Conservation (phyloP, 2,329 filamentous ascomycete genomes). For the Piedraia hortae region DNA sequence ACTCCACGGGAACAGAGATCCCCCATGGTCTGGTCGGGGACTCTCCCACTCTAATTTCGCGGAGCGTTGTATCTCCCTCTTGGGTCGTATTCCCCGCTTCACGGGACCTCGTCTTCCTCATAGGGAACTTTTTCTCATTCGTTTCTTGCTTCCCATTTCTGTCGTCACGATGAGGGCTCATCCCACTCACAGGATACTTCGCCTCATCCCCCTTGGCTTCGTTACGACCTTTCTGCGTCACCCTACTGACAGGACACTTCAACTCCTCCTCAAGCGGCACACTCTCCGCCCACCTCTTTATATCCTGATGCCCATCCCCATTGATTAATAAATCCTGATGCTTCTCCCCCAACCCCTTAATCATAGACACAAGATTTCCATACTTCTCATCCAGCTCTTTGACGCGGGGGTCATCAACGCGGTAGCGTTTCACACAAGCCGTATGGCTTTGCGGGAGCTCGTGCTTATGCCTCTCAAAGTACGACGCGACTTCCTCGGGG, state of each 20-base stretch:
- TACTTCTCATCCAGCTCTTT: constrained; percentile 83
- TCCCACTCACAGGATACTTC: too few relatives aligned
- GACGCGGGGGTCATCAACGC: constrained; percentile 62
- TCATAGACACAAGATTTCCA: constrained; percentile 77
- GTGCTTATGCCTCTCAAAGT: constrained; percentile 87
- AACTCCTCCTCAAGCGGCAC: constrained; percentile 1
- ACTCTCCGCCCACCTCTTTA: too few relatives aligned
- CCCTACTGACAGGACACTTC: too few relatives aligned
- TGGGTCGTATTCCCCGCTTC: constrained; percentile 1
- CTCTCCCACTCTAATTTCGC: constrained; percentile 79
- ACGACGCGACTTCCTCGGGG: constrained; percentile 74
- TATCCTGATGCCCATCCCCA: constrained; percentile 14
- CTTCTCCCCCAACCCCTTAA: constrained; percentile 62
- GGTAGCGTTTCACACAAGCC: constrained; percentile 70
- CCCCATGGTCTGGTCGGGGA: constrained; percentile 85
- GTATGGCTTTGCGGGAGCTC: constrained; percentile 83
- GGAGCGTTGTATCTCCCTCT: constrained; percentile 26
- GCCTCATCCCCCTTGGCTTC: not conserved
- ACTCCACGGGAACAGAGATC: constrained; percentile 44
- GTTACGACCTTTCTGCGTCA: too few relatives aligned
- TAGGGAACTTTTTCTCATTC: too few relatives aligned
- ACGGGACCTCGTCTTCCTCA: too few relatives aligned
- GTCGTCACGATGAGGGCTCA: too few relatives aligned
- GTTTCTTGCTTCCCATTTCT: too few relatives aligned
- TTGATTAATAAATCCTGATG: constrained; percentile 65